Base-by-base conservation (phyloP, 2,329 filamentous ascomycete genomes). In the Geosmithia flava region DNA sequence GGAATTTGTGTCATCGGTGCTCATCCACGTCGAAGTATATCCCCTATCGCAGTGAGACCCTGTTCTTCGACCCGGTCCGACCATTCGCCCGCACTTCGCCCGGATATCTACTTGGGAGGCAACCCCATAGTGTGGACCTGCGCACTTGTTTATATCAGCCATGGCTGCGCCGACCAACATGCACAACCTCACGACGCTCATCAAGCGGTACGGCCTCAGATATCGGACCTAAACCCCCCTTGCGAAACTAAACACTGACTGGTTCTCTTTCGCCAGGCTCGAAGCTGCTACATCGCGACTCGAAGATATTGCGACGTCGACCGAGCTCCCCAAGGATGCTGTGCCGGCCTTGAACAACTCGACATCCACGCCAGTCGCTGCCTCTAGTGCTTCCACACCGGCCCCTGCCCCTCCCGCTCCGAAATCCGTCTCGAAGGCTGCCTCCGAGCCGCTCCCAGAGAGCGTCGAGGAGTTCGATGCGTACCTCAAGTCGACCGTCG, bases 221-320 rank as follows among this genome's bases (percentile, higher is more conserved):
- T 29, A 17, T 42, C 40, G 19, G 17, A 41, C 16, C 27, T 8
- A 27, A 6, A 20, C 27, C 6, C 41, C 23, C 29, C 19, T 19
- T n/a, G 20, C 11, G 33, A 37, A 11, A 37, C 15, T 37, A 11
- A 7, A 37, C 11, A 16, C 40, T 47, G 41, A 27, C 30, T 20
- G 41, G 47, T 44, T 44, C 37, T 23, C 7, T 29, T 20, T 44
- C 13, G 53, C 49, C 64, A 98, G 93, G 70, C 85, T 98, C 57
- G 93, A 98, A 76, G 93, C 93, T 64, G 93, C 93, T 40, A 98
- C 93, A 47, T 93, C 89, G 54, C 83, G 93, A 50, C 80, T 98
- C 49, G 93, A 98, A 71, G 93, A 98, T 65, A 95, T 98, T 60
- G 91, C 93, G 44, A 81, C 86, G 55, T 84, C 87, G 16, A 80